Percentiles rank a stretch among this genome's conserved stretches.
phyloP scores from a whole-genome alignment of 768 basidiomycete species.

The Mycena venus region DNA sequence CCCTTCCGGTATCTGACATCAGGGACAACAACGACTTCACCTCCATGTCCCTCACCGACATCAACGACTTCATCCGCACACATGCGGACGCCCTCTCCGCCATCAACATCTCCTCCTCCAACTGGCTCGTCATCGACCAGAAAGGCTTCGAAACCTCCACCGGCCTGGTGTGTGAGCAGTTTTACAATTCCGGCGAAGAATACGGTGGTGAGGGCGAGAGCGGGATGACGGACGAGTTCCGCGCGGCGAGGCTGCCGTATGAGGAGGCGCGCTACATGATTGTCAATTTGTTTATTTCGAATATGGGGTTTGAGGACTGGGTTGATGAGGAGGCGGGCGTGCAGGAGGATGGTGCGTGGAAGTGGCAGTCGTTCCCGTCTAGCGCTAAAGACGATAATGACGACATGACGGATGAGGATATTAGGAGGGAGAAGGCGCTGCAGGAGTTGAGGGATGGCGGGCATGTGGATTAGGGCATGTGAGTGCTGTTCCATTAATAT shows the following conservation, averaged over 20 bases:
- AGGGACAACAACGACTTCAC: neutral
- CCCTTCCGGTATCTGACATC: neutral
- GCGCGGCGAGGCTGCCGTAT: conserved; percentile 15
- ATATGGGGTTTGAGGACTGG: conserved; percentile 23
- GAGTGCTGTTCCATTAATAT: neutral
- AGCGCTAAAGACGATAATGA: neutral
- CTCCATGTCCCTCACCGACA: neutral
- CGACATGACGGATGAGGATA: neutral
- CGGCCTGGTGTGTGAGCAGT: neutral
- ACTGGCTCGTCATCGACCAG: neutral
- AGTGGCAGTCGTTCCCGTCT: neutral
- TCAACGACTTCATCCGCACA: neutral
- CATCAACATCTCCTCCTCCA: neutral
- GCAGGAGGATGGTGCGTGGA: conserved; percentile 20
- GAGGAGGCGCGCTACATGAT: conserved; percentile 14
- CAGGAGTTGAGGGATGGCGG: neutral
- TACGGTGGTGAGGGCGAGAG: neutral
- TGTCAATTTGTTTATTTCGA: conserved; percentile 5
- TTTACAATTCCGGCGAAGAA: neutral
- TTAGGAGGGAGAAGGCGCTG: neutral
- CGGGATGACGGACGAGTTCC: neutral
- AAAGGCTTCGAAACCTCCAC: neutral
- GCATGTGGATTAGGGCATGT: neutral
- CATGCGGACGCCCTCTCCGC: neutral
- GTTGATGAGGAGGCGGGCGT: conserved; percentile 14